Conservation (phyloP, 805 yeast genomes). For the Spathaspora gorwiae region DNA sequence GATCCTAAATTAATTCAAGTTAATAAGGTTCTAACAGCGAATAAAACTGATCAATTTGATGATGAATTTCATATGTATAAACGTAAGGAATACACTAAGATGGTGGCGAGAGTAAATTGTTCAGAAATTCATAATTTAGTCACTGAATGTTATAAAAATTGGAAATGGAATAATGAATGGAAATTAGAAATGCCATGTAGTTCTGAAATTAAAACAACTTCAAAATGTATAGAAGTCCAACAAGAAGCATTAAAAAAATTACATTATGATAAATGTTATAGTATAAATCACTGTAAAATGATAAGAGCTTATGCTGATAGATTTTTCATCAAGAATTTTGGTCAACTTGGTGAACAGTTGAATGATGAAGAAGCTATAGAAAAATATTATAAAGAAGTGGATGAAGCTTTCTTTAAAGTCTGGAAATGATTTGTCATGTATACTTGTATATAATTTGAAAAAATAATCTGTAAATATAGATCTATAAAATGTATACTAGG, state of each 20-base stretch:
- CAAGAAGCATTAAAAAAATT: slow-evolving; percentile 28
- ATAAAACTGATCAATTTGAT: slow-evolving; percentile 14
- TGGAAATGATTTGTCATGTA: slow-evolving; percentile 23
- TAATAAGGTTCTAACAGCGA: slow-evolving; percentile 17
- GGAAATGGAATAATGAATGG: slow-evolving; percentile 14
- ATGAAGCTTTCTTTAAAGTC: slow-evolving; percentile 23
- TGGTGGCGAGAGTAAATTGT: slow-evolving; percentile 32
- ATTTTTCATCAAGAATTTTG: slow-evolving; percentile 32
- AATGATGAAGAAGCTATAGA: slow-evolving; percentile 20
- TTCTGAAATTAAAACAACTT: slow-evolving; percentile 21
- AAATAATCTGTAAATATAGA: neutral
- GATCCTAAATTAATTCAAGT: slow-evolving; percentile 25
- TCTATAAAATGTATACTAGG: neutral
- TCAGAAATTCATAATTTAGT: slow-evolving; percentile 37
- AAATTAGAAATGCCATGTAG: slow-evolving; percentile 24
- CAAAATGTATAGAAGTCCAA: slow-evolving; percentile 32
- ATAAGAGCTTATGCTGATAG: slow-evolving; percentile 34
- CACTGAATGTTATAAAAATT: slow-evolving; percentile 30
- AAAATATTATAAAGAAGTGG: slow-evolving; percentile 27
- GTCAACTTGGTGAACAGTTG: slow-evolving; percentile 30
- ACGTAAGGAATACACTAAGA: slow-evolving; percentile 17
- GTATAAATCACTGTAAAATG: slow-evolving; percentile 29
- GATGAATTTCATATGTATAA: slow-evolving; percentile 30
- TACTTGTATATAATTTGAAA: neutral
- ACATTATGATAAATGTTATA: slow-evolving; percentile 34